phyloP scores from a whole-genome alignment of 208 protist species.

The Entamoeba dispar region DNA sequence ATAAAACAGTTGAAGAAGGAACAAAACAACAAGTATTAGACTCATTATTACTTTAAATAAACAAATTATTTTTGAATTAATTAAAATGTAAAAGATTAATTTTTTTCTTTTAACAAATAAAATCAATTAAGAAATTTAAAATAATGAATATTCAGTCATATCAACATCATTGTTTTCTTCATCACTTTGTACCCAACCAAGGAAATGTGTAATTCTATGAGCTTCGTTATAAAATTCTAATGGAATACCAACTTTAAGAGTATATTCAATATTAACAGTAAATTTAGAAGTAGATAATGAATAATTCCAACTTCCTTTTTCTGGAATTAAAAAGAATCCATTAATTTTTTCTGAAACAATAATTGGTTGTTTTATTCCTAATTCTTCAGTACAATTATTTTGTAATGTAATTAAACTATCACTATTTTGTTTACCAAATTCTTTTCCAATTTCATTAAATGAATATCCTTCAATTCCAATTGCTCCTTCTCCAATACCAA shows the following conservation, averaged over 20 bases:
- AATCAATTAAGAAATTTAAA: too few species aligned
- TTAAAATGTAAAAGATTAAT: too few species aligned
- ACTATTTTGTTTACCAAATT: neutral
- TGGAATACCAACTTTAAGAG: neutral
- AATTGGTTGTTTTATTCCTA: neutral
- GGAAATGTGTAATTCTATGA: neutral
- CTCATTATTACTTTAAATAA: too few species aligned
- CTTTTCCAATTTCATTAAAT: neutral
- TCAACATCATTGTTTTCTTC: neutral
- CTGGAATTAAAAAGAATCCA: neutral
- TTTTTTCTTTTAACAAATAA: too few species aligned
- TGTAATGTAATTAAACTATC: neutral
- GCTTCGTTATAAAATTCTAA: neutral
- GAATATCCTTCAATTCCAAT: neutral
- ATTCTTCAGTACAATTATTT: neutral
- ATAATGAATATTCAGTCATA: too few species aligned
- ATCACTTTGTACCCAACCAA: neutral
- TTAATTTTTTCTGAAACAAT: neutral
- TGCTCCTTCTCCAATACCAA: neutral
- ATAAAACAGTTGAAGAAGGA: neutral
- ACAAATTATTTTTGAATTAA: too few species aligned
- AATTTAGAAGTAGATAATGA: neutral
- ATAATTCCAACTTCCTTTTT: neutral
- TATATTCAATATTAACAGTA: neutral
- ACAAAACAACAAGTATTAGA: neutral